These are phyloP conservation scores for Vigna radiata DNA, from an alignment of 306 rosid genomes.

Conservation along the genomic window DNA sequence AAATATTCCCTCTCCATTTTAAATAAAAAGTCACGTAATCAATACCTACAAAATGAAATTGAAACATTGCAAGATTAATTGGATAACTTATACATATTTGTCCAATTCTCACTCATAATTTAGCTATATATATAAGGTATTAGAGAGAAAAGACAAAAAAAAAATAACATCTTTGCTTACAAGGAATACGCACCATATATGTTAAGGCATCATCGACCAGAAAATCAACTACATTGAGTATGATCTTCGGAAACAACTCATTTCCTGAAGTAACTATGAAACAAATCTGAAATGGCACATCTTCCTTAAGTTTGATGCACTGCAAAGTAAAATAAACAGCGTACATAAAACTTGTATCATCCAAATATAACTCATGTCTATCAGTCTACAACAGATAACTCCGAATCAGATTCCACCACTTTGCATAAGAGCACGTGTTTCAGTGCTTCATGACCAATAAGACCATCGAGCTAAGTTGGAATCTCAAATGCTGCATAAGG, in stretches of 20 bases:
- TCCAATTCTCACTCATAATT: neutral
- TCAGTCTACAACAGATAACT: constrained; percentile 34
- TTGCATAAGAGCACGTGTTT: constrained; percentile 18
- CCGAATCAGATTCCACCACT: constrained; percentile 45
- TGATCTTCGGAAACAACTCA: neutral
- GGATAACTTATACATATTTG: neutral
- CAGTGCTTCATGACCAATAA: neutral
- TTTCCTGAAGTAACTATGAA: neutral
- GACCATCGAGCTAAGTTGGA: constrained; percentile 14
- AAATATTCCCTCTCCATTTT: neutral
- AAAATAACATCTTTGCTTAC: neutral
- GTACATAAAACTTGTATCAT: neutral
- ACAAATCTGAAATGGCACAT: constrained; percentile 10
- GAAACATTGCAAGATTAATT: neutral
- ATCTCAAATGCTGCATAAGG: constrained; percentile 15
- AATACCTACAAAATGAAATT: neutral
- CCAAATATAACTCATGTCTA: constrained; percentile 14
- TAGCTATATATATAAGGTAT: neutral
- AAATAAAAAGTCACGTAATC: neutral
- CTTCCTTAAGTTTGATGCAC: constrained; percentile 7
- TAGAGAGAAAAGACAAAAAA: neutral
- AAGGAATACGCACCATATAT: no score
- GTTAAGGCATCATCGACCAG: neutral
- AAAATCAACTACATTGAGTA: neutral
- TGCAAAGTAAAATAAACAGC: neutral